Base-by-base conservation (phyloP, 352 stramenopile species). In the Phytophthora vignae region DNA sequence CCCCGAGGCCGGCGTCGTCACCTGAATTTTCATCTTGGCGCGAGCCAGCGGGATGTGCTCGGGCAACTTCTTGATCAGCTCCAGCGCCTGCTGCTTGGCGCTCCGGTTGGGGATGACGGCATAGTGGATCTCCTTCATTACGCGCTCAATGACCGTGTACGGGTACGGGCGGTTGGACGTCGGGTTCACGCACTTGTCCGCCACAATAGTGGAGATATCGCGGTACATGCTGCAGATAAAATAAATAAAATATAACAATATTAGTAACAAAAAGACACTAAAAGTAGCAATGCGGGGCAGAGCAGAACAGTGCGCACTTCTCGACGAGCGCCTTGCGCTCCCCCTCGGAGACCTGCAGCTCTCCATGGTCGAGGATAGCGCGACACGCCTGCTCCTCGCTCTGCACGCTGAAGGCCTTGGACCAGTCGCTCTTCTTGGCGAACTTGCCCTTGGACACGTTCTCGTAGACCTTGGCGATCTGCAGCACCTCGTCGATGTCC, bases 401-500 rank as follows among this genome's bases (percentile, higher is more conserved):
- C 22, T 92, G 86, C 29, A 97, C 98, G 15, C 84, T 85, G 79
- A 99, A 99, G 17, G 89, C 94, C 77, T 98, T 91, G 65, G 92
- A 66, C 77, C 99, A 91, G 69, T 99, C 94, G 62, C 94, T 89
- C 33, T 96, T 97, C 70, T 98, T 98, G 48, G 97, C 93, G 66
- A 99, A 97, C 62, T 99, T 91, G 54, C 98, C 98, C 84, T 97
- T 99, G 72, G 90, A 98, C 15, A 99, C 98, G 78, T 99, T 99
- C 64, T 97, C 92, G 81, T 99, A 99, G 48, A 99, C 93, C 50
- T 92, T 94, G 46, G 90, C 91, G 68, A 98, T 99, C 86, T 99
- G 98, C 29, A 99, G 87, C 40, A 99, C 98, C 85, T 99, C 98
- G 60, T 96, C 94, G 46, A 99, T 90, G 85, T 99, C 98, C 53